Base-by-base conservation (phyloP, 2,329 filamentous ascomycete species). In the Xylariaceae sp. region DNA sequence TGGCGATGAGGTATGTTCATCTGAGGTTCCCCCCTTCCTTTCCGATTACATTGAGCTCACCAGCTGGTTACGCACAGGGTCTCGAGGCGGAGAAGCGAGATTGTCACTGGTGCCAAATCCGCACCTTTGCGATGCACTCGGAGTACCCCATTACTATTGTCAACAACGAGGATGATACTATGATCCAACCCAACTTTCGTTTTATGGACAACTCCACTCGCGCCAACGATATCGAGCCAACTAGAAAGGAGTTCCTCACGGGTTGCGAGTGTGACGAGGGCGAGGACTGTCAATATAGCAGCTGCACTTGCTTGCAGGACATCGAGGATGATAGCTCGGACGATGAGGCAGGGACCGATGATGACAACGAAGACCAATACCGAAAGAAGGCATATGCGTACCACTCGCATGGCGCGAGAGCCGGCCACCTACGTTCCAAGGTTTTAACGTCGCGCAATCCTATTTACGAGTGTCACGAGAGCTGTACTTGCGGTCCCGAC, bases 391-490 rank as follows among this genome's bases (percentile, higher is more conserved):
- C 66, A 12, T 90, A 90, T 60, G 87, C 88, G 0, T 94, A 94
- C 69, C 82, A 86, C 66, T 76, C 78, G 4, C 77, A 77, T 21
- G 85, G 85, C 0, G 64, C 66, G 9, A 81, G 80, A 54, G 77
- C 78, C 1, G 84, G 82, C 0, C 75, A 82, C 16, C 71, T 89
- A 40, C 76, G 83, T 16, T 76, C 77, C 23, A 77, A 77, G 39
- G 76, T 83, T 39, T 76, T 87, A 11, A 65, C 78, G 21, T 85
- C 82, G 23, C 79, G 82, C 34, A 72, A 81, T 29, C 84, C 88
- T 0, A 89, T 96, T 55, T 94, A 93, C 73, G 91, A 96, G 68
- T 96, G 91, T 69, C 91, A 95, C 65, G 76, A 81, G 2, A 83
- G 81, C 7, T 96, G 91, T 73, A 76, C 74, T 2, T 96, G 91